phyloP scores from a whole-genome alignment of 2,329 filamentous ascomycete species.

The Alternaria rosae region DNA sequence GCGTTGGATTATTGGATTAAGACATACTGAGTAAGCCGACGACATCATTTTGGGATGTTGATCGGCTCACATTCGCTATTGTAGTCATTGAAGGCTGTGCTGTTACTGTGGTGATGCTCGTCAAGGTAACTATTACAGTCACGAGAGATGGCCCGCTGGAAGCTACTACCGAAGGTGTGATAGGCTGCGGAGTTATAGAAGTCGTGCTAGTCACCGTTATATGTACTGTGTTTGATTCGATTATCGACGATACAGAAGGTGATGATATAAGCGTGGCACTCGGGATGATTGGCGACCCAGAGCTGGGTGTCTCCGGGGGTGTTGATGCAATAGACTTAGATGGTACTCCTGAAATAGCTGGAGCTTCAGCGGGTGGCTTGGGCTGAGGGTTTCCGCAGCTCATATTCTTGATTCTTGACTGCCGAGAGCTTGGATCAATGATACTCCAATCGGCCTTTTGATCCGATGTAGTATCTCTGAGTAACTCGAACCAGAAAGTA shows the following conservation, averaged over 20 bases:
- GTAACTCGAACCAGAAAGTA: conserved; percentile 45
- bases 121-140: conserved; percentile 2
- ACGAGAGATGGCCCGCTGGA: neutral
- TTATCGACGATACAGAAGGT: neutral
- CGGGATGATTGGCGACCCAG: neutral
- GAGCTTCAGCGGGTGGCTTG: neutral
- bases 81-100: neutral
- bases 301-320: neutral
- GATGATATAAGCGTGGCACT: neutral
- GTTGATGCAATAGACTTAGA: neutral
- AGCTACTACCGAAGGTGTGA: neutral
- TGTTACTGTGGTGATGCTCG: neutral
- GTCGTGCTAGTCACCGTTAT: conserved; percentile 1
- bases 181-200: conserved; percentile 1
- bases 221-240: conserved; percentile 3
- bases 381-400: conserved; percentile 20
- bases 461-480: conserved; percentile 28
- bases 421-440: conserved; percentile 22
- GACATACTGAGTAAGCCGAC: neutral
- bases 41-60: neutral
- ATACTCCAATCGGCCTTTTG: conserved; percentile 37
- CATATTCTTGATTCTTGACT: conserved; percentile 30
- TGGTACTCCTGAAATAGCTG: neutral
- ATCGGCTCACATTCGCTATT: neutral
- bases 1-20: neutral